Conservation (phyloP, 2,329 filamentous ascomycete species). For the Diaporthe eres region DNA sequence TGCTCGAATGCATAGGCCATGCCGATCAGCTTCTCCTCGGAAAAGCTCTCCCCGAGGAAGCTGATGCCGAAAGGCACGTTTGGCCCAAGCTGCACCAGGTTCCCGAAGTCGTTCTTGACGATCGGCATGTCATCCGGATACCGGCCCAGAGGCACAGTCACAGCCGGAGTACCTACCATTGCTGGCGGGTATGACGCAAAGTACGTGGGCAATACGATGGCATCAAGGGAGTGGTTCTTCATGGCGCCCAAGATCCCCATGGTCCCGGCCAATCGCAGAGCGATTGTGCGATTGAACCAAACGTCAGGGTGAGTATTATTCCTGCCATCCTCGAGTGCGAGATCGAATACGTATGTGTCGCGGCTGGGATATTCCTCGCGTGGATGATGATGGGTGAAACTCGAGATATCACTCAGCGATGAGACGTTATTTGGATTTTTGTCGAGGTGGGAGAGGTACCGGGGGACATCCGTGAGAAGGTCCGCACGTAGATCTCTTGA, state of each 20-base stretch:
- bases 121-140: conserved; percentile 65
- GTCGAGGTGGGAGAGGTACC: conserved; percentile 68
- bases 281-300: conserved; percentile 69
- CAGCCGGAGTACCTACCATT: conserved; percentile 19
- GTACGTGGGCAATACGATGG: conserved; percentile 71
- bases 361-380: conserved; percentile 70
- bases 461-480: conserved; percentile 67
- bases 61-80: conserved; percentile 64
- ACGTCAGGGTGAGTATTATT: conserved; percentile 69
- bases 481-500: conserved; percentile 67
- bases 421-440: conserved; percentile 71
- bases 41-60: conserved; percentile 73
- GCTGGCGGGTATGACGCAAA: conserved; percentile 5
- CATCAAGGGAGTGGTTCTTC: conserved; percentile 68
- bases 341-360: conserved; percentile 71
- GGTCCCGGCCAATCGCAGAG: conserved; percentile 66
- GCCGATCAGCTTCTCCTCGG: conserved; percentile 73
- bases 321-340: conserved; percentile 63
- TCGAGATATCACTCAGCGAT: conserved; percentile 62
- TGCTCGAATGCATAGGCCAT: conserved; percentile 80
- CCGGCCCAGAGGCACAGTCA: conserved; percentile 67
- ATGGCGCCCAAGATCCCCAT: conserved; percentile 73
- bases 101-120: conserved; percentile 58
- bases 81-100: conserved; percentile 67
- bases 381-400: conserved; percentile 67